Percentiles rank a stretch among this genome's conserved stretches.
Conservation (phyloP, 2,329 filamentous ascomycete species). For the Ceratocystiopsis sp. region DNA sequence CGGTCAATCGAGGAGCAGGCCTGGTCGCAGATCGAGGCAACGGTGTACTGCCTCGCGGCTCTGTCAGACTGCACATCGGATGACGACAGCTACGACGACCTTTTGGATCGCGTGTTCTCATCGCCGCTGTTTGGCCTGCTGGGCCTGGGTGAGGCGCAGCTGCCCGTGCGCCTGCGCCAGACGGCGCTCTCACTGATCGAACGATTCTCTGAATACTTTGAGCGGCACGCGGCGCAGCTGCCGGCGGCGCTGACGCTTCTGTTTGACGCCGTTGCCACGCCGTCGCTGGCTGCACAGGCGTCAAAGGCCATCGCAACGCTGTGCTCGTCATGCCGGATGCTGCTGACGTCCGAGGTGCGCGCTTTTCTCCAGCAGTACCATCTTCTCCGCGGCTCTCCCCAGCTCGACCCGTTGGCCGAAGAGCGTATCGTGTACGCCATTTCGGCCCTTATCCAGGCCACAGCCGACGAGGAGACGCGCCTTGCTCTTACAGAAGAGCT, state of each 20-base stretch:
- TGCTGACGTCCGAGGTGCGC: constrained; percentile 48
- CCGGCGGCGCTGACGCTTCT: constrained; percentile 57
- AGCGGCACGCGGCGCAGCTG: constrained; percentile 48
- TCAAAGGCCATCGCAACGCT: constrained; percentile 59
- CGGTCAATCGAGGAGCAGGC: constrained; percentile 29
- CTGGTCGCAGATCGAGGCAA: constrained; percentile 44
- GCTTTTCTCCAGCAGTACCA: constrained; percentile 58
- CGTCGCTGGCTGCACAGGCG: constrained; percentile 31
- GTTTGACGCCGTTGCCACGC: constrained; percentile 50
- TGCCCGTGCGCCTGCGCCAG: constrained; percentile 47
- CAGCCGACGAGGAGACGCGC: constrained; percentile 39
- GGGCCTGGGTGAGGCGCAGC: constrained; percentile 27
- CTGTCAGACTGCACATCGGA: constrained; percentile 50
- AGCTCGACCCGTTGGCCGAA: constrained; percentile 50
- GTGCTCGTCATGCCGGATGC: constrained; percentile 56
- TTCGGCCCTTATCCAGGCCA: constrained; percentile 57
- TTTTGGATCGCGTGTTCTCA: constrained; percentile 44
- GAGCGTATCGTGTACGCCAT: constrained; percentile 61
- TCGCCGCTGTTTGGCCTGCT: constrained; percentile 40
- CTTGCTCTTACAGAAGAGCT: constrained; percentile 38
- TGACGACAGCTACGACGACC: constrained; percentile 37
- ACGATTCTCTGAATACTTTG: constrained; percentile 60
- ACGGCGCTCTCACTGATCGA: constrained; percentile 55
- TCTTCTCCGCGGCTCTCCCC: constrained; percentile 39
- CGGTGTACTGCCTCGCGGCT: constrained; percentile 45